phyloP scores from a whole-genome alignment of 305 asterid species.

The Salvia sclarea region DNA sequence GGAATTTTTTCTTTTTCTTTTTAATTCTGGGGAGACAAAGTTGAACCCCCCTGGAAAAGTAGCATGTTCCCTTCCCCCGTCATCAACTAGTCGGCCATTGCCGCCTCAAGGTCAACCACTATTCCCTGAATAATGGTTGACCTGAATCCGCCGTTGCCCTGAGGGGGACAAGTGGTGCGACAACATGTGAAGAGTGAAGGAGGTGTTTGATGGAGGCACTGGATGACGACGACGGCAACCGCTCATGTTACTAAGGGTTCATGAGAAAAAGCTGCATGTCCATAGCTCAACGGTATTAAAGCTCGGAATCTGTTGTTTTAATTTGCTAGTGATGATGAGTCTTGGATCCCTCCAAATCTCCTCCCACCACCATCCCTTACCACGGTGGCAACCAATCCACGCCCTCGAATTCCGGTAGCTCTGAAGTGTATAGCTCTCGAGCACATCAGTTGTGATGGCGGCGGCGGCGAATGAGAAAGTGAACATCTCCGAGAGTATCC shows the following conservation, averaged over 20 bases:
- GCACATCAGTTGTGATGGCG: constrained; percentile 46
- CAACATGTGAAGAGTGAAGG: constrained; percentile 49
- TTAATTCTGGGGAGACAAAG: too few species aligned
- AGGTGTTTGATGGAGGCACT: constrained; percentile 31
- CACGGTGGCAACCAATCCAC: constrained; percentile 65
- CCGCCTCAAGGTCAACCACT: constrained; percentile 70
- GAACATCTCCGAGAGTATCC: constrained; percentile 92
- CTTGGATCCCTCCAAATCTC: constrained; percentile 43
- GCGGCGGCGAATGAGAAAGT: constrained; percentile 54
- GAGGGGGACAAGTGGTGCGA: neutral
- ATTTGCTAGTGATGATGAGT: constrained; percentile 40
- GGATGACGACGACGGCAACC: constrained; percentile 61
- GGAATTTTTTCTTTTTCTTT: too few species aligned
- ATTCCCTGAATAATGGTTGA: too few species aligned
- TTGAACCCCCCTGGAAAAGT: constrained; percentile 59
- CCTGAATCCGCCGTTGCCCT: constrained; percentile 45
- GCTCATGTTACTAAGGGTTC: constrained; percentile 75
- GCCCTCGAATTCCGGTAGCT: constrained; percentile 49
- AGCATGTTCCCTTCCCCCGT: constrained; percentile 70
- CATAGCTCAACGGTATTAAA: constrained; percentile 66
- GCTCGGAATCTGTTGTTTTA: constrained; percentile 55
- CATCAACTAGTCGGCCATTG: constrained; percentile 71
- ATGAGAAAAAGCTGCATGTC: constrained; percentile 96
- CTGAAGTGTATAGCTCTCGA: constrained; percentile 58
- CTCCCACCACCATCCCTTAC: constrained; percentile 49